Percentiles rank a stretch among this genome's conserved stretches.
These are phyloP conservation scores for Trametes polyzona DNA, from an alignment of 1,284 basidiomycete species.

Conservation along the genomic window DNA sequence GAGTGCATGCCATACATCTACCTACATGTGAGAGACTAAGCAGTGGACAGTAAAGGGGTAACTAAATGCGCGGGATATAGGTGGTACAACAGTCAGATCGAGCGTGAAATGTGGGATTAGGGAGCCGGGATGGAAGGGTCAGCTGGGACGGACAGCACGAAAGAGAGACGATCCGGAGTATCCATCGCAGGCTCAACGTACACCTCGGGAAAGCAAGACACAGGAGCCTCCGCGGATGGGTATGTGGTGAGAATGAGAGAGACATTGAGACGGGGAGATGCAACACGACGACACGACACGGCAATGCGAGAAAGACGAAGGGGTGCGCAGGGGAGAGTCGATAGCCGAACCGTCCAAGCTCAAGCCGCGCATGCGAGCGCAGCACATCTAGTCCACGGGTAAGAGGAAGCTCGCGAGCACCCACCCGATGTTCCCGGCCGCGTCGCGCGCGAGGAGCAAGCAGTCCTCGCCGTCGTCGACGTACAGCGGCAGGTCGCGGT, in stretches of 20 bases:
- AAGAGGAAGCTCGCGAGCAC: constrained; percentile 78
- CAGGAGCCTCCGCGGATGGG: constrained; percentile 20
- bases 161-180: background rate
- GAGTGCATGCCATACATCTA: constrained; percentile 12
- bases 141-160: constrained; percentile 1
- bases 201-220: constrained; percentile 14
- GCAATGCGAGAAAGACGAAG: background rate
- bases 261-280: background rate
- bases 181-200: constrained; percentile 24
- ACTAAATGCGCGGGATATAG: constrained; percentile 13
- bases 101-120: too few species aligned
- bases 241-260: constrained; percentile 1
- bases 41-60: constrained; percentile 7
- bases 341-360: too few species aligned
- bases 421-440: constrained; percentile 67
- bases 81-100: constrained; percentile 9
- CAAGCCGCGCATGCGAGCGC: too few species aligned
- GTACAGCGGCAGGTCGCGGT: constrained; percentile 69
- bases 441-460: constrained; percentile 63
- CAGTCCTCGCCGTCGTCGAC: constrained; percentile 84
- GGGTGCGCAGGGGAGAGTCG: background rate
- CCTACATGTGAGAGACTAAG: constrained; percentile 11
- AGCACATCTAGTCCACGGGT: constrained; percentile 46
- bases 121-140: too few species aligned
- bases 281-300: background rate